Conservation (phyloP, 176 grass and related monocot genomes). For the Paspalum notatum region DNA sequence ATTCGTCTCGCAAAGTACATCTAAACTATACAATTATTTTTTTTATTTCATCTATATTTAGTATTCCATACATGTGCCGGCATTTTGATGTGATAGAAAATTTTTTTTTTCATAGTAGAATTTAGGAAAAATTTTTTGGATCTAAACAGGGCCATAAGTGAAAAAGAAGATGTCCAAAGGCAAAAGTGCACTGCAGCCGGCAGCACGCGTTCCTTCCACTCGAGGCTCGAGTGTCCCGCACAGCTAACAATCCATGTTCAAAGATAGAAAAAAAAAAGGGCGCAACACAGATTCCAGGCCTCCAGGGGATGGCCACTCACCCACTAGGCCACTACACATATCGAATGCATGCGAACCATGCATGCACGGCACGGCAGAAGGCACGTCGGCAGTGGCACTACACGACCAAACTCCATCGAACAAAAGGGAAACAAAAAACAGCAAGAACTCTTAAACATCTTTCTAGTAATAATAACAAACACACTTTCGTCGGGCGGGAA, state of each 20-base stretch:
- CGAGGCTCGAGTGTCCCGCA: constrained; percentile 29
- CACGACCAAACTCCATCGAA: constrained; percentile 6
- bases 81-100: too few relatives aligned
- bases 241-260: constrained; percentile 46
- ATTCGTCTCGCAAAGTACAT: too few relatives aligned
- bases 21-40: too few relatives aligned
- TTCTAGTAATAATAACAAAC: neutral
- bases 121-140: too few relatives aligned
- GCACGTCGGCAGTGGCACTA: too few relatives aligned
- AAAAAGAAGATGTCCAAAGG: constrained; percentile 22
- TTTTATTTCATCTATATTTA: too few relatives aligned
- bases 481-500: neutral
- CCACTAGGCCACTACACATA: constrained; percentile 27
- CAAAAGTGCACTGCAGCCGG: constrained; percentile 42
- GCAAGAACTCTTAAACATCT: neutral
- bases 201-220: constrained; percentile 61
- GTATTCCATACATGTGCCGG: too few relatives aligned
- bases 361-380: constrained; percentile 37
- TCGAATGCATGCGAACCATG: constrained; percentile 17
- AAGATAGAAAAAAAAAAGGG: constrained; percentile 22
- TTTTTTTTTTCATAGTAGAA: too few relatives aligned
- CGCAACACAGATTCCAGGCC: constrained; percentile 27
- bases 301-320: constrained; percentile 35
- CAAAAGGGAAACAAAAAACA: neutral
- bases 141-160: too few relatives aligned